Percentiles rank a stretch among this genome's conserved stretches.
Evolutionary conservation across 495 filamentous ascomycete genomes (phyloP).

Genomic region (Articulospora tetracladia): DNA sequence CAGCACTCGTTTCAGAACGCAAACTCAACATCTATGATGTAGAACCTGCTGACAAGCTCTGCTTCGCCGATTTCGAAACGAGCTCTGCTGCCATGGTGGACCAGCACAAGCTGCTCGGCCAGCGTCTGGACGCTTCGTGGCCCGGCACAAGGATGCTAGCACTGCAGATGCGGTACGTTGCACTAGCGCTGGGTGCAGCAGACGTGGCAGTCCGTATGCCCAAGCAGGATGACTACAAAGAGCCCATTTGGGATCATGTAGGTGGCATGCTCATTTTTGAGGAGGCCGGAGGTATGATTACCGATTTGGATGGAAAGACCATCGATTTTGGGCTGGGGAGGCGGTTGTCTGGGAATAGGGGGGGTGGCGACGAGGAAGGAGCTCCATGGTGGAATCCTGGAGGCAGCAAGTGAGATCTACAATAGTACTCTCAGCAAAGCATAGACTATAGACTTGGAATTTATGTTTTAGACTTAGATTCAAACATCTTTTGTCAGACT

Average conservation of each 20-base stretch:
- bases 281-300: constrained; percentile 61
- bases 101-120: constrained; percentile 44
- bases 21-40: constrained; percentile 2
- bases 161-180: constrained; percentile 62
- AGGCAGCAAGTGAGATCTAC: too few relatives aligned
- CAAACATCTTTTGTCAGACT: too few relatives aligned
- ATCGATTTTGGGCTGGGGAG: constrained; percentile 38
- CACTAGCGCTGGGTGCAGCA: constrained; percentile 53
- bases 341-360: constrained; percentile 39
- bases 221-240: constrained; percentile 41
- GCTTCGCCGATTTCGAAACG: constrained; percentile 22
- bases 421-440: too few relatives aligned
- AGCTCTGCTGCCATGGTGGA: constrained; percentile 37
- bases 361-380: constrained; percentile 39
- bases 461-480: too few relatives aligned
- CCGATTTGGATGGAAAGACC: constrained; percentile 51
- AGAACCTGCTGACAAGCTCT: not conserved
- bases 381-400: constrained; percentile 33
- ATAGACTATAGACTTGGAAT: too few relatives aligned
- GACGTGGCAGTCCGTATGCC: constrained; percentile 63
- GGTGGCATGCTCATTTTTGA: constrained; percentile 65
- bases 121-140: constrained; percentile 41
- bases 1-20: constrained; percentile 25
- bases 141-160: constrained; percentile 55
- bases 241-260: constrained; percentile 71